Conservation (phyloP, 345 rosid genomes). For the Eucalyptus sideroxylon region DNA sequence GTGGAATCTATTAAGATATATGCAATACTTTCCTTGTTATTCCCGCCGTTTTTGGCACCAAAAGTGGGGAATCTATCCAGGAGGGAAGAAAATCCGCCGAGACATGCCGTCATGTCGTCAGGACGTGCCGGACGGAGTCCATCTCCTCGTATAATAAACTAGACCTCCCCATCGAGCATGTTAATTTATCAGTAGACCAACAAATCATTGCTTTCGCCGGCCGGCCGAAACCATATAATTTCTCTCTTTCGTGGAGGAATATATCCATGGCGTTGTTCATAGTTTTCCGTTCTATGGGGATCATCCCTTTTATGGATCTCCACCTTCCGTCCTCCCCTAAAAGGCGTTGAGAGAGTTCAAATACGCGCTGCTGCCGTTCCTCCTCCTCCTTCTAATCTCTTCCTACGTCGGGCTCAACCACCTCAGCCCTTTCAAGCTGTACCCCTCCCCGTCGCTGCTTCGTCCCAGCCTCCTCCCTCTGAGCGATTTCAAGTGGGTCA, state of each 20-base stretch:
- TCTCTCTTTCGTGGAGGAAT: neutral
- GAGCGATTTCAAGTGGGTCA: neutral
- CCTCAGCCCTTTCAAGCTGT: neutral
- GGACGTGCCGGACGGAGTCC: neutral
- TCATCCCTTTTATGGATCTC: conserved; percentile 19
- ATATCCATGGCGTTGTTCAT: neutral
- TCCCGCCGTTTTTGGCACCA: neutral
- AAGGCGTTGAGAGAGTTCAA: neutral
- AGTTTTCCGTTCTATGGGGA: neutral
- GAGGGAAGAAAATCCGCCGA: neutral
- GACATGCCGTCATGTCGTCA: neutral
- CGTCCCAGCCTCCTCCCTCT: neutral
- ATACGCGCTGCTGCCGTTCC: neutral
- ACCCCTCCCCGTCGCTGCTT: neutral
- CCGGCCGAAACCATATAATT: neutral
- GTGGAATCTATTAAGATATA: neutral
- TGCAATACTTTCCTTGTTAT: neutral
- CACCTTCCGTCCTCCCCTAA: neutral
- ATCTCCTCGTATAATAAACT: neutral
- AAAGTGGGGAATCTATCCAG: neutral
- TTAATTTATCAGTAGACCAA: neutral
- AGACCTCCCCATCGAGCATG: neutral
- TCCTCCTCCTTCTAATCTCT: conserved; percentile 16
- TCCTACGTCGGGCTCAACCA: conserved; percentile 15
- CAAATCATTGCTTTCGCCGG: neutral